Percentiles rank a stretch among this genome's conserved stretches.
These are phyloP conservation scores for Termitomyces sp. DNA, from an alignment of 768 basidiomycete species.

Conservation along the genomic window DNA sequence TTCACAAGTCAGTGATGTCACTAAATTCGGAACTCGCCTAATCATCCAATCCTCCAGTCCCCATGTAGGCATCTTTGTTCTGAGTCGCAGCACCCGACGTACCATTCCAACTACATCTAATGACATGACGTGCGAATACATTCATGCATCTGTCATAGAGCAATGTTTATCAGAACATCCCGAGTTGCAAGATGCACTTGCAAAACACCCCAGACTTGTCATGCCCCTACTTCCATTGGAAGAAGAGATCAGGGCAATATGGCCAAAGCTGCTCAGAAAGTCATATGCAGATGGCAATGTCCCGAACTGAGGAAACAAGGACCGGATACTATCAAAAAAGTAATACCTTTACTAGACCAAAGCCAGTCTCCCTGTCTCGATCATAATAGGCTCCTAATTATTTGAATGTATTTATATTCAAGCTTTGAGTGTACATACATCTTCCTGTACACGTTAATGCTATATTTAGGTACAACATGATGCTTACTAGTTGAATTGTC, in stretches of 20 bases:
- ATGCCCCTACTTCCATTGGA: conserved; percentile 44
- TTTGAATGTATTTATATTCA: too few relatives aligned
- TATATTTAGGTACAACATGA: too few relatives aligned
- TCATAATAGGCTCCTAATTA: too few relatives aligned
- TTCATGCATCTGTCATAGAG: conserved; percentile 54
- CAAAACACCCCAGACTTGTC: conserved; percentile 39
- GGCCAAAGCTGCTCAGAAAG: conserved; percentile 29
- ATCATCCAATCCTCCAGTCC: conserved; percentile 30
- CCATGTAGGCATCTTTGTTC: conserved; percentile 44
- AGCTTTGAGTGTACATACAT: too few relatives aligned
- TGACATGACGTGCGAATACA: conserved; percentile 48
- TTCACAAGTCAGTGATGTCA: conserved; percentile 50
- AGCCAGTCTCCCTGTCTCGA: too few relatives aligned
- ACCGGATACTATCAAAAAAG: background rate
- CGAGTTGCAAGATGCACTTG: conserved; percentile 27
- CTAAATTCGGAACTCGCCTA: background rate
- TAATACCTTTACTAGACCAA: too few relatives aligned
- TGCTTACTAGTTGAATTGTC: too few relatives aligned
- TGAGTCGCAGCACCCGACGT: conserved; percentile 41
- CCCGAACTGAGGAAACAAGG: background rate
- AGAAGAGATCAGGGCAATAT: conserved; percentile 37
- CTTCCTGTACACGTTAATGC: too few relatives aligned
- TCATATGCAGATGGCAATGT: conserved; percentile 10
- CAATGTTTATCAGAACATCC: conserved; percentile 29
- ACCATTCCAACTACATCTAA: conserved; percentile 38